A percentile compares a stretch with the other conserved stretches of the same genome.
Evolutionary conservation across 306 rosid genomes (phyloP).

Genomic region (Trifolium fragiferum): DNA sequence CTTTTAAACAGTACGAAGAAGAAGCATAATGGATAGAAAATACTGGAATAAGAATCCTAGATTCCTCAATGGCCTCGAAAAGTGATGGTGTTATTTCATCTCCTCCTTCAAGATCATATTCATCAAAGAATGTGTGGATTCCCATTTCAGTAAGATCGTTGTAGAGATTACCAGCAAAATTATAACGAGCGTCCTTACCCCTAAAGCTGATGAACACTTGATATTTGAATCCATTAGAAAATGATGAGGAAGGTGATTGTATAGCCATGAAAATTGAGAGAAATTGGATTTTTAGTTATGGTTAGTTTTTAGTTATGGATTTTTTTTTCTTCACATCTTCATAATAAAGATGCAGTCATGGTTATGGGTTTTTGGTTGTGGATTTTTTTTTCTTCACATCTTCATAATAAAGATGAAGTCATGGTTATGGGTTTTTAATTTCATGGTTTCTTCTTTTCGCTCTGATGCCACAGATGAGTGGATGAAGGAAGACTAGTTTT

Average conservation of each 20-base stretch:
- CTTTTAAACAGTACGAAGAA: constrained; percentile 37
- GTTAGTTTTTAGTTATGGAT: too few relatives aligned
- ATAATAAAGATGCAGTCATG: too few relatives aligned
- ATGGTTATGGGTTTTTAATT: too few relatives aligned
- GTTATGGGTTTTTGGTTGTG: too few relatives aligned
- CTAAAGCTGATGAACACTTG: neutral
- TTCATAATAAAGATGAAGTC: too few relatives aligned
- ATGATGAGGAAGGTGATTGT: neutral
- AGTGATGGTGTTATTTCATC: neutral
- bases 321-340: too few relatives aligned
- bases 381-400: too few relatives aligned
- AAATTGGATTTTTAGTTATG: too few relatives aligned
- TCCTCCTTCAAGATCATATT: neutral
- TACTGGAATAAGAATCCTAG: neutral
- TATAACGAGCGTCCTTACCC: neutral
- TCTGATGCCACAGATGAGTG: too few relatives aligned
- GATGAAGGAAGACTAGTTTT: too few relatives aligned
- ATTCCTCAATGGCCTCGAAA: neutral
- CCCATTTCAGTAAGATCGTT: neutral
- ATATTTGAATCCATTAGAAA: too few relatives aligned
- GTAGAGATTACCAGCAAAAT: neutral
- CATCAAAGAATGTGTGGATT: neutral
- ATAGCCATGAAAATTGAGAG: neutral
- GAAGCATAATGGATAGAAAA: neutral
- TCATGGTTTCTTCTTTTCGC: too few relatives aligned